Evolutionary conservation across 805 yeast species (phyloP), one percentile per base, ranked within the genome.

Genomic region (Lachancea mirantina): DNA sequence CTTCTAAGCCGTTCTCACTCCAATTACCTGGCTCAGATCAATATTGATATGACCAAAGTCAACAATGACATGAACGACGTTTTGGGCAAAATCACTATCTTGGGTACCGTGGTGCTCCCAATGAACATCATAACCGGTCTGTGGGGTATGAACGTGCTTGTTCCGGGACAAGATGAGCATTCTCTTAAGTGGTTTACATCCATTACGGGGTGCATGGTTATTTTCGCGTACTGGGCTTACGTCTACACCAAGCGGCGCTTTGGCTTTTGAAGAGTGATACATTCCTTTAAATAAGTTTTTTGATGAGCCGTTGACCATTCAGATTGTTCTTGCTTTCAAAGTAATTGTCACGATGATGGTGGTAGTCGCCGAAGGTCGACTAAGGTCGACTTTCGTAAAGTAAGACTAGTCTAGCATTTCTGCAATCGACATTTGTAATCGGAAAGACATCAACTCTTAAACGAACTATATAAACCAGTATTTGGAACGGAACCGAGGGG

Each of bases 111-210:
- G 35, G 96, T 92, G 14, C 64, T 92, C 38, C 98, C 98, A 3
- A 74, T 92, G 73, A 92, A 92, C 53, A 84, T 92, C 35, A 80
- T 92, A 14, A 92, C 98, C 0, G 98, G 98, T 14, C 62, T 92
- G 28, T 92, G 97, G 97, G 98, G 98, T 36, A 92, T 92, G 98
- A 92, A 92, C 62, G 94, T 92, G 44, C 49, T 84, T 8, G 98
- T 92, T 21, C 98, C 98, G 0, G 98, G 98, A 0, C 97, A 89
- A 55, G 72, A 67, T 17, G 59, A 61, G 6, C 72, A 68, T n/a
- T 69, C 75, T 5, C 56, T 82, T 41, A 46, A 55, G 2, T 82
- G 92, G 92, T 82, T 83, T 52, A 74, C 70, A 50, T 55, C 69
- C 15, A 74, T 74, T 18, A 49, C 67, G 6, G 38, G 50, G 0